These are phyloP conservation scores for Diaporthe vexans DNA, from an alignment of 2,329 filamentous ascomycete genomes.

Conservation along the genomic window DNA sequence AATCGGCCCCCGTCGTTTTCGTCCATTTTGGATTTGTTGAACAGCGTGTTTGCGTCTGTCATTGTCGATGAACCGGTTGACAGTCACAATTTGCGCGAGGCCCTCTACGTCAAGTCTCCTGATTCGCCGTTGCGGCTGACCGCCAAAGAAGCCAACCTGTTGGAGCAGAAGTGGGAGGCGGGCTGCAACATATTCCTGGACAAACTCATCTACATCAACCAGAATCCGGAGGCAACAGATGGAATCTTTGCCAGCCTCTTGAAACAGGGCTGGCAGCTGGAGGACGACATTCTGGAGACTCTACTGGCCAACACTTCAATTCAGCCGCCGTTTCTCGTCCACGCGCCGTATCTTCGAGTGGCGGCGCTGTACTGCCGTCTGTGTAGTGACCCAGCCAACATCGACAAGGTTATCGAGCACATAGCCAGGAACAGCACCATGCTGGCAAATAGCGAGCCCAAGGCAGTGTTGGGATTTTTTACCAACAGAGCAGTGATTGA, in stretches of 20 bases:
- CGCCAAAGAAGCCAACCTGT: constrained; percentile 38
- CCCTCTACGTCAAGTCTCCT: constrained; percentile 54
- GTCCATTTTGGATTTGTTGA: constrained; percentile 62
- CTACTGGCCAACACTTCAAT: constrained; percentile 68
- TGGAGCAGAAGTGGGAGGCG: constrained; percentile 45
- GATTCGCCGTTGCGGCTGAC: constrained; percentile 44
- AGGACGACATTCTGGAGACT: constrained; percentile 65
- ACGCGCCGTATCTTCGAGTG: constrained; percentile 71
- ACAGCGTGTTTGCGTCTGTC: constrained; percentile 59
- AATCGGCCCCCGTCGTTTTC: constrained; percentile 68
- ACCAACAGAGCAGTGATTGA: constrained; percentile 50
- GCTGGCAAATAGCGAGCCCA: constrained; percentile 63
- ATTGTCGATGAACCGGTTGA: constrained; percentile 46
- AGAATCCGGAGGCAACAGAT: constrained; percentile 65
- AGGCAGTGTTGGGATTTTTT: constrained; percentile 63
- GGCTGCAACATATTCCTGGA: constrained; percentile 70
- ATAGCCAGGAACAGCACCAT: constrained; percentile 59
- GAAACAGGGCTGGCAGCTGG: constrained; percentile 64
- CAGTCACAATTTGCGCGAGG: constrained; percentile 48
- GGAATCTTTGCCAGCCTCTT: constrained; percentile 72
- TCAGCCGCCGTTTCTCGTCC: constrained; percentile 60
- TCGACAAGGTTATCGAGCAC: constrained; percentile 58
- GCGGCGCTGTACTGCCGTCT: constrained; percentile 66
- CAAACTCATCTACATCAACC: constrained; percentile 75
- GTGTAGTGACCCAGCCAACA: constrained; percentile 52